Percentiles rank a stretch among this genome's conserved stretches.
phyloP scores from a whole-genome alignment of 495 filamentous ascomycete species.

The Aspergillus sparsus region DNA sequence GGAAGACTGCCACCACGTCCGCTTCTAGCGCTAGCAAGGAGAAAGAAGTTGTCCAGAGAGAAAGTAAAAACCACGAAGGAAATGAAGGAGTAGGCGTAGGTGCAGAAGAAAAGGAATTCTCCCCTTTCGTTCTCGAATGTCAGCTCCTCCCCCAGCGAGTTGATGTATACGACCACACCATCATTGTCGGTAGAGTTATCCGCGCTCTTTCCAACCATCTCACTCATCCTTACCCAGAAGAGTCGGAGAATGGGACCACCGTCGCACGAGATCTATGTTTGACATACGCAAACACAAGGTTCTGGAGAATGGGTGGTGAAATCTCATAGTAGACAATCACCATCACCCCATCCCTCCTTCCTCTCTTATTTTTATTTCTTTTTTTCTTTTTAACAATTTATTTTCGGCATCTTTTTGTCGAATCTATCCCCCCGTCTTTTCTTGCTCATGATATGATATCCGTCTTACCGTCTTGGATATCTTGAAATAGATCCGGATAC shows the following conservation, averaged over 20 bases:
- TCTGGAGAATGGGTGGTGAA: conserved; percentile 47
- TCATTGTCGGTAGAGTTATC: conserved; percentile 43
- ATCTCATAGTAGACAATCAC: neutral
- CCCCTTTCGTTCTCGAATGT: conserved; percentile 48
- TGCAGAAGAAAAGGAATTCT: conserved; percentile 21
- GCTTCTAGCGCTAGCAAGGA: conserved; percentile 34
- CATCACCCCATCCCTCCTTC: too few species aligned
- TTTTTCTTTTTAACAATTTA: neutral
- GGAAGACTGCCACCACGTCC: conserved; percentile 16
- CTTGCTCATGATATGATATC: too few species aligned
- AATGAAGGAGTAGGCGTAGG: neutral
- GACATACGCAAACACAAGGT: conserved; percentile 48
- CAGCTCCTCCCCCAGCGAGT: conserved; percentile 38
- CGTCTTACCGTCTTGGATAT: too few species aligned
- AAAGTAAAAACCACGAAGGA: neutral
- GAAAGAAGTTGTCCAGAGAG: conserved; percentile 6
- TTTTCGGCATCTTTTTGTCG: too few species aligned
- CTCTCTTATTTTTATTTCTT: neutral
- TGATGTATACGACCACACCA: conserved; percentile 47
- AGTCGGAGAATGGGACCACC: neutral
- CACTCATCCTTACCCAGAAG: neutral
- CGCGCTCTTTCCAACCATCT: conserved; percentile 18
- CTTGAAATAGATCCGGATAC: too few species aligned
- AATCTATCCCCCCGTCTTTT: too few species aligned
- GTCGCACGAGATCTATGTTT: conserved; percentile 35